phyloP scores from a whole-genome alignment of 768 basidiomycete genomes.

The Suillus americanus region DNA sequence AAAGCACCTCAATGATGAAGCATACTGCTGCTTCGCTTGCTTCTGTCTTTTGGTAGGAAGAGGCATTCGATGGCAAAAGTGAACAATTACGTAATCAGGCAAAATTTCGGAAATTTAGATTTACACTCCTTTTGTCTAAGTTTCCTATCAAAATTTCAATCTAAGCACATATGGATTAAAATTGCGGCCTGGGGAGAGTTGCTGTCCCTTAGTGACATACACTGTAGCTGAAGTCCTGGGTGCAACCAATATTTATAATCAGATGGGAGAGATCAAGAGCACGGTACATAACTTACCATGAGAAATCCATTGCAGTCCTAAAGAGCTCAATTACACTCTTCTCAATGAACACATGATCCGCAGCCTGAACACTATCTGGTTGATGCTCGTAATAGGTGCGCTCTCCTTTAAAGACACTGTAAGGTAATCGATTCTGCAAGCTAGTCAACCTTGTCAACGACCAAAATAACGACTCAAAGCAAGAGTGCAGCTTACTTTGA shows the following conservation, averaged over 20 bases:
- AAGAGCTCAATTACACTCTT: constrained; percentile 16
- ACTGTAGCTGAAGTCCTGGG: too few relatives aligned
- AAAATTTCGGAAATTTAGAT: too few relatives aligned
- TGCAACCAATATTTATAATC: background rate
- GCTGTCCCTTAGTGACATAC: too few relatives aligned
- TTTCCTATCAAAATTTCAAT: too few relatives aligned
- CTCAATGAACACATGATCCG: constrained; percentile 29
- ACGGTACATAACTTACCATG: background rate
- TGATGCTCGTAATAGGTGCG: constrained; percentile 21
- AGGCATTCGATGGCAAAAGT: too few relatives aligned
- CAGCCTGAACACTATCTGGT: constrained; percentile 25
- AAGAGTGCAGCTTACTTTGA: background rate
- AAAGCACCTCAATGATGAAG: too few relatives aligned
- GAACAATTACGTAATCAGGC: too few relatives aligned
- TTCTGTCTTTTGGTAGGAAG: too few relatives aligned
- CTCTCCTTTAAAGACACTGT: constrained; percentile 12
- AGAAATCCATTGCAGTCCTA: constrained; percentile 4
- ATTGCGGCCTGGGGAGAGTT: too few relatives aligned
- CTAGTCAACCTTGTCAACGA: constrained; percentile 6
- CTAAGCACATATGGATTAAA: too few relatives aligned
- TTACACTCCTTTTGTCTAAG: too few relatives aligned
- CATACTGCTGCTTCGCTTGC: too few relatives aligned
- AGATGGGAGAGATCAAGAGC: background rate
- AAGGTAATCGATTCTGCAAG: constrained; percentile 23
- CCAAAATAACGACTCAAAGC: background rate